Percentiles rank a stretch among this genome's conserved stretches.
Evolutionary conservation across 495 filamentous ascomycete genomes (phyloP).

Genomic region (Penicillium diatomitis): DNA sequence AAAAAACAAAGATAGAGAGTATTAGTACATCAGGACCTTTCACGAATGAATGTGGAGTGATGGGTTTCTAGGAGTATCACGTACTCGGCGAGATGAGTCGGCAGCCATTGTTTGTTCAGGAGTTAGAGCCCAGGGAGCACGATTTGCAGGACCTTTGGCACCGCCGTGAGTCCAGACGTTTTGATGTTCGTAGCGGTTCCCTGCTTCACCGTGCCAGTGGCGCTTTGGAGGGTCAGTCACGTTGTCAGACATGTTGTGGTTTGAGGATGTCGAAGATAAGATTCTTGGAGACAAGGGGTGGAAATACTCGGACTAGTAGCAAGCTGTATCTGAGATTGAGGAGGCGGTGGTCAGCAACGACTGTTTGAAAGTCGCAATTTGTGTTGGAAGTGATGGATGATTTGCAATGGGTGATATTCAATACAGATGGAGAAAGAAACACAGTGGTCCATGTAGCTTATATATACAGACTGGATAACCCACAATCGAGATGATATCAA

Average conservation of each 20-base stretch:
- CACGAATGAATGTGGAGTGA: not conserved
- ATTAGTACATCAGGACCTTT: too few species aligned
- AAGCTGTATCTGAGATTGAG: too few species aligned
- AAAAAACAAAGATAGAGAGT: too few species aligned
- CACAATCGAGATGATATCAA: too few species aligned
- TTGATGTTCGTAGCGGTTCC: conserved; percentile 33
- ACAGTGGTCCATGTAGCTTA: too few species aligned
- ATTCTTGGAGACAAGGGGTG: not conserved
- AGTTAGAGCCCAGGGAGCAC: conserved; percentile 20
- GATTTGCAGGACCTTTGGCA: conserved; percentile 13
- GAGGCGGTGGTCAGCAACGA: too few species aligned
- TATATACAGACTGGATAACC: too few species aligned
- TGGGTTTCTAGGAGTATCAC: not conserved
- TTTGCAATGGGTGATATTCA: too few species aligned
- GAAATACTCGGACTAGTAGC: too few species aligned
- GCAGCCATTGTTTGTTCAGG: conserved; percentile 7
- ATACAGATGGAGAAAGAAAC: too few species aligned
- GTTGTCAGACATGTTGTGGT: conserved; percentile 17
- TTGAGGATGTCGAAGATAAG: not conserved
- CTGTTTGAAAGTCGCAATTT: too few species aligned
- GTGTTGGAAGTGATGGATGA: too few species aligned
- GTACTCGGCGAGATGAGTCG: conserved; percentile 9
- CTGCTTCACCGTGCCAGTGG: conserved; percentile 34
- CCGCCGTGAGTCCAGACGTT: conserved; percentile 38
- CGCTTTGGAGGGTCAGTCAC: conserved; percentile 16